Conservation (phyloP, 2,329 filamentous ascomycete genomes). For the Fusarium coicis region DNA sequence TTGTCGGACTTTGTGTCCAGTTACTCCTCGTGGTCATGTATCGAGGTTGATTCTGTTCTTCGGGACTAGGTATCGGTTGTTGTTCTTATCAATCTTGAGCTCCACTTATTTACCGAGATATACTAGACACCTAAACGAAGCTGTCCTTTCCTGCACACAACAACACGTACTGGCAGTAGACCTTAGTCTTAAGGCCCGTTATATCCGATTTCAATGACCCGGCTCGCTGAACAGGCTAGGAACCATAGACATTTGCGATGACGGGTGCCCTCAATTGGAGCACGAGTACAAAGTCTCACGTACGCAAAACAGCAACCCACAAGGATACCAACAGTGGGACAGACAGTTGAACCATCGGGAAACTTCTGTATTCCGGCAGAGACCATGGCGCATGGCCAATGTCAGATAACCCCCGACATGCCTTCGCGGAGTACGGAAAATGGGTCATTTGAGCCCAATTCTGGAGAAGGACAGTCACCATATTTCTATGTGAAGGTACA, state of each 20-base stretch:
- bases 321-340: neutral
- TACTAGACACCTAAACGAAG: neutral
- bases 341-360: too few species aligned
- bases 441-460: neutral
- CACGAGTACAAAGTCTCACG: too few species aligned
- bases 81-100: neutral
- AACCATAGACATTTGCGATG: too few species aligned
- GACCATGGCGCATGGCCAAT: too few species aligned
- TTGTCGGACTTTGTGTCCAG: neutral
- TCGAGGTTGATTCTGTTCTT: neutral
- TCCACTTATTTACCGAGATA: neutral
- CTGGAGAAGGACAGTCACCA: neutral
- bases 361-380: too few species aligned
- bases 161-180: too few species aligned
- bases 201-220: too few species aligned
- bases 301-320: neutral
- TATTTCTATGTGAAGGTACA: neutral
- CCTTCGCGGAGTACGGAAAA: too few species aligned
- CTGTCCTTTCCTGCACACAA: neutral
- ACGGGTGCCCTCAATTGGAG: neutral
- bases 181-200: accelerated
- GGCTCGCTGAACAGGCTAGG: accelerated
- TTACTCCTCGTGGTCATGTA: neutral
- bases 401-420: too few species aligned
- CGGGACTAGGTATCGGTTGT: too few species aligned